Evolutionary conservation across 139 green algal genomes (phyloP), one percentile per base, ranked within the genome.

Genomic region (Astrephomene gubernaculifera): DNA sequence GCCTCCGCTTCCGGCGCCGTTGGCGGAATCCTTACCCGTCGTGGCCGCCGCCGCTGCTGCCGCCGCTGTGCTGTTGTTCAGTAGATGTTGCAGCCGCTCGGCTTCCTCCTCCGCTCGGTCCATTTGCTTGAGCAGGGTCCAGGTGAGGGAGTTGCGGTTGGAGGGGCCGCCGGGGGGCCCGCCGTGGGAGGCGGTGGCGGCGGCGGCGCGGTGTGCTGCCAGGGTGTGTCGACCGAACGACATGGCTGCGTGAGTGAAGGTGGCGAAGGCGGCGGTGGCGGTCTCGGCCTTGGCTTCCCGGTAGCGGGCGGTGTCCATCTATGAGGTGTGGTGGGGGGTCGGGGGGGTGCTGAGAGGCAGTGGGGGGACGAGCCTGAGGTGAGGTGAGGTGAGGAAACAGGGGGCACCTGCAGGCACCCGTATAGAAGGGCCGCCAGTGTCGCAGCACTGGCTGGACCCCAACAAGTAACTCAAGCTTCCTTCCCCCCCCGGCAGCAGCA

Each of bases 231-330:
- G 65, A 7, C 0, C 19, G 61, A 83, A 83, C n/a, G 24, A 49
- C 12, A 72, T 6, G 39, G 44, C 41, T 7, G 76, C 76, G 22
- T 83, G 76, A 31, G 14, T 44, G 60, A 45, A n/a, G n/a, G 17
- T 27, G 17, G 60, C 76, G 25, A 72, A 12, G 29, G 60, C 22
- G 39, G 36, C 21, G 27, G 43, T 35, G 45, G 71, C 74, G 27
- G 57, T 2, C 14, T 29, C n/a, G 29, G 41, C 43, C 33, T 43
- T 36, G 29, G 54, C 57, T 0, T 43, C 38, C 57, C 61, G 57
- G 75, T 73, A 73, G n/a, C 41, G 41, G 2, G n/a, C 17, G 3
- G 76, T 54, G 76, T 83, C 76, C 60, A 83, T 60, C 76, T 83
- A n/a, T 1, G 4, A 25, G 39, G 4, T 38, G 68, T 17, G 19